A percentile compares a stretch with the other conserved stretches of the same genome.
These are phyloP conservation scores for Backusella circina DNA, from an alignment of 192 early-diverging fungal genomes.

Conservation along the genomic window DNA sequence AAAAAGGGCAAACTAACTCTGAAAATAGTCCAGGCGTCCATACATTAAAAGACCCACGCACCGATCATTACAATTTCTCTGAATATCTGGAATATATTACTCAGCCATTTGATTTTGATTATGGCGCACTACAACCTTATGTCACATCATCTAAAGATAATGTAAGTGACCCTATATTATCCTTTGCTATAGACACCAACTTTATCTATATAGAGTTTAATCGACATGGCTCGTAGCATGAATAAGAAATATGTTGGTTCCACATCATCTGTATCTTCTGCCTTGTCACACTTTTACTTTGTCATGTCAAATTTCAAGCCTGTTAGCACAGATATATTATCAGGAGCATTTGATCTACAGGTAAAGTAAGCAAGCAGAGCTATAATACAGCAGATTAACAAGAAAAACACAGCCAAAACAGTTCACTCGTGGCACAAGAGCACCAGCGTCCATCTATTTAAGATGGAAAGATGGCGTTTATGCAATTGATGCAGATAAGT, in stretches of 20 bases:
- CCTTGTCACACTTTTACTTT: conserved; percentile 77
- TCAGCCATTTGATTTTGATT: conserved; percentile 80
- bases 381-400: too few relatives aligned
- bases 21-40: conserved; percentile 75
- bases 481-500: conserved; percentile 83
- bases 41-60: conserved; percentile 71
- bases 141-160: conserved; percentile 76
- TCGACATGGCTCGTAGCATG: conserved; percentile 44
- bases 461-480: conserved; percentile 71
- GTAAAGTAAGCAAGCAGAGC: conserved; percentile 44
- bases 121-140: conserved; percentile 72
- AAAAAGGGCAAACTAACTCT: background rate
- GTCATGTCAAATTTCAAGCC: conserved; percentile 60
- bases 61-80: conserved; percentile 76
- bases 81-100: conserved; percentile 77
- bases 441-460: conserved; percentile 69
- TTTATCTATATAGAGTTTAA: conserved; percentile 28
- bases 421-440: conserved; percentile 63
- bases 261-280: conserved; percentile 83
- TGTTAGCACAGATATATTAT: conserved; percentile 58
- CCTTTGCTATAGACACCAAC: background rate
- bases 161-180: conserved; percentile 2
- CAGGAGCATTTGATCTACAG: conserved; percentile 51
- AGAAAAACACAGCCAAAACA: conserved; percentile 32
- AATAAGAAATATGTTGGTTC: conserved; percentile 70